Evolutionary conservation across 768 basidiomycete genomes (phyloP), one percentile per base, ranked within the genome.

Genomic region (Tephrocybe rancida): DNA sequence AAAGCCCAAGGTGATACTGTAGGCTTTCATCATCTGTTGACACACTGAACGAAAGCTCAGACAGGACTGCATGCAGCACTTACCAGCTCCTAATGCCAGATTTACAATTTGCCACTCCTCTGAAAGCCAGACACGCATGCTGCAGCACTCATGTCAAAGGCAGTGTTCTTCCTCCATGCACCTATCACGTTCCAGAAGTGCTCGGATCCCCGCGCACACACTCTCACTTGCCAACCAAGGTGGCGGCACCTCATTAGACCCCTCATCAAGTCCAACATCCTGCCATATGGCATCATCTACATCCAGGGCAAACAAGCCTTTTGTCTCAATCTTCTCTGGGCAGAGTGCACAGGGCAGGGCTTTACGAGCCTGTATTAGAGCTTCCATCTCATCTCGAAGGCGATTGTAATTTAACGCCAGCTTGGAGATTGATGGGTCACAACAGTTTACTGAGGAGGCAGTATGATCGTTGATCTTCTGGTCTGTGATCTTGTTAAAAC

Each of bases 211-310:
- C 0, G 30, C 48, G 4, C 59, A 48, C 0, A 70, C 22, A 43
- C 24, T 7, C 4, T 21, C n/a, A 43, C 18, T 18, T 7, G 21
- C 9, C n/a, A 43, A 24, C 62, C 74, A 75, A 19, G 21, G 48
- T 38, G 37, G 48, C 25, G 21, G 35, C 7, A 37, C 41, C 9
- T 26, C 19, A 11, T 7, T 8, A 43, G 34, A 25, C 35, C 66
- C 58, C 19, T 70, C 64, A 30, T 57, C 59, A n/a, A 73, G 56
- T 1, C 69, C 69, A 44, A 63, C 18, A 47, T 71, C 67, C 44
- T 70, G 64, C 70, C 72, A 75, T n/a, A 73, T 71, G 16, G 59
- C 53, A 54, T 72, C 69, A 60, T 73, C 70, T 25, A 75, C 67
- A 60, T 73, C 72, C 1, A 75, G 58, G 1, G 51, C 48, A 38